Conservation (phyloP, 306 rosid genomes). For the Trifolium subterraneum region DNA sequence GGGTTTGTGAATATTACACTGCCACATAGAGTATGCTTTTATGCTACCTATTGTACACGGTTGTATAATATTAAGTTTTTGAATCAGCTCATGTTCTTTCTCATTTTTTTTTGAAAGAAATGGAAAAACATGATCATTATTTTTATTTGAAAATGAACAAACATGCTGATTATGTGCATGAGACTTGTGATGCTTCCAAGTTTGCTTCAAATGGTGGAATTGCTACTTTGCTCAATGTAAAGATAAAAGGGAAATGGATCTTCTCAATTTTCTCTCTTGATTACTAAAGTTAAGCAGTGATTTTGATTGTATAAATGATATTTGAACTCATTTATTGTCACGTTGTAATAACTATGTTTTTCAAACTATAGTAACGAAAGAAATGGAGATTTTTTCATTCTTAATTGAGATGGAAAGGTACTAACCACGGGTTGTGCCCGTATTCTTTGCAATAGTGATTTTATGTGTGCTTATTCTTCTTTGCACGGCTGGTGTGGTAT, state of each 20-base stretch:
- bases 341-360: background rate
- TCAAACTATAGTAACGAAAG: background rate
- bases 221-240: background rate
- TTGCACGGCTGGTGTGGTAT: too few relatives aligned
- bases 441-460: too few relatives aligned
- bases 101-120: background rate
- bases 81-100: background rate
- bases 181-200: background rate
- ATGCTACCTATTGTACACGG: background rate
- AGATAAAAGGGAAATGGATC: background rate
- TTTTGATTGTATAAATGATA: background rate
- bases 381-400: background rate
- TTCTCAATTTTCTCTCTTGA: background rate
- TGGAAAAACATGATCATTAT: background rate
- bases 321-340: background rate
- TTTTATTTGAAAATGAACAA: background rate
- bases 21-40: background rate
- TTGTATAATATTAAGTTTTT: slow-evolving; percentile 1
- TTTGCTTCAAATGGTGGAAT: background rate
- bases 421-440: too few relatives aligned
- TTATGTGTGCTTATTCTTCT: too few relatives aligned
- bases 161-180: background rate
- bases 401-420: background rate
- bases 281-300: background rate
- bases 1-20: slow-evolving; percentile 11